A percentile compares a stretch with the other conserved stretches of the same genome.
These are phyloP conservation scores for Diophrys sp. DNA, from an alignment of 73 alveolate genomes.

Conservation along the genomic window DNA sequence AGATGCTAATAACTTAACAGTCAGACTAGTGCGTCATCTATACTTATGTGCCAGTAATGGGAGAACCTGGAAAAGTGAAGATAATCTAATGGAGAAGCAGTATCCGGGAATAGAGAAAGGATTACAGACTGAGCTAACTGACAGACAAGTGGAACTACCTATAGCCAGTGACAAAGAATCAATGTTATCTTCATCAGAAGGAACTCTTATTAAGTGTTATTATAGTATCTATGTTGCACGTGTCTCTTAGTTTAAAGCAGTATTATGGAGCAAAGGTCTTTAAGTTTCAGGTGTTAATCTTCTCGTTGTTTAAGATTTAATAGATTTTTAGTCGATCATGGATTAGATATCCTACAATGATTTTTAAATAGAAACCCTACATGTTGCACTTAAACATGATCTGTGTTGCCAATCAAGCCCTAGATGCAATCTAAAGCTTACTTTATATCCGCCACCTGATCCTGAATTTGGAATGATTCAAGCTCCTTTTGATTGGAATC, in stretches of 20 bases:
- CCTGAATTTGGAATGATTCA: conserved; percentile 14
- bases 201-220: conserved; percentile 10
- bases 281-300: too few relatives aligned
- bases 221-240: too few relatives aligned
- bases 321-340: too few relatives aligned
- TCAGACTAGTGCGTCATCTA: conserved; percentile 6
- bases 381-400: neutral
- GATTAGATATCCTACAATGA: too few relatives aligned
- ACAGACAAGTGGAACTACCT: conserved; percentile 7
- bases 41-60: conserved; percentile 19
- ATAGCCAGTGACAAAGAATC: neutral
- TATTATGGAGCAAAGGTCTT: too few relatives aligned
- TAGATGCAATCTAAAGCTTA: conserved; percentile 5
- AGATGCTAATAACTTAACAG: neutral
- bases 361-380: conserved; percentile 7
- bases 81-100: neutral
- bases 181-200: conserved; percentile 26
- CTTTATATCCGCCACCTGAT: conserved; percentile 16
- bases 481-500: conserved; percentile 34
- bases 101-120: conserved; percentile 23
- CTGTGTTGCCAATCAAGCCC: conserved; percentile 18
- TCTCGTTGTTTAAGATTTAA: too few relatives aligned
- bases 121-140: neutral
- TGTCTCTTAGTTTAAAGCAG: too few relatives aligned
- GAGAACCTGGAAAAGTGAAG: neutral